Evolutionary conservation across 2,329 filamentous ascomycete genomes (phyloP).

Genomic region (Beauveria medogensis): DNA sequence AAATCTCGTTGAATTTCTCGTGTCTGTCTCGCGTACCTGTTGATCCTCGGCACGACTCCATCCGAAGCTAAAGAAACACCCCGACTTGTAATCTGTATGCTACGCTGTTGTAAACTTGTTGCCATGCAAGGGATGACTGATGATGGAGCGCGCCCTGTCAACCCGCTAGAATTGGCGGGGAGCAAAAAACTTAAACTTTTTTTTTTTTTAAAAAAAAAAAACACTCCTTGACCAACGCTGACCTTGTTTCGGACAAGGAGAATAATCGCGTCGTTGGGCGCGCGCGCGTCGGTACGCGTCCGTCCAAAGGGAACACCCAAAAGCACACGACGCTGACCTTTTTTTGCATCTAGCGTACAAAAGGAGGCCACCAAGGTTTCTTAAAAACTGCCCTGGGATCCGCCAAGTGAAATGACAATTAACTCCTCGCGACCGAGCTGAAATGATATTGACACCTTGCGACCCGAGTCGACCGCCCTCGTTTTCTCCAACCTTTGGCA

Average conservation of each 20-base stretch:
- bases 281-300: background rate
- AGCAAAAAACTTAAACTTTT: no score
- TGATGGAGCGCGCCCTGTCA: background rate
- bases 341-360: background rate
- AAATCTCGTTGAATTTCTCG: background rate
- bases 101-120: background rate
- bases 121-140: constrained; percentile 1
- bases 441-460: background rate
- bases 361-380: background rate
- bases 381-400: background rate
- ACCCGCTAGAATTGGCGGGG: background rate
- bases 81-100: background rate
- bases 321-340: background rate
- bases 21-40: constrained; percentile 7
- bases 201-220: background rate
- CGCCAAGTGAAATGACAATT: background rate
- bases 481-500: no score
- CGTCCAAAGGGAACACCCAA: background rate
- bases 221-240: background rate
- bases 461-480: background rate
- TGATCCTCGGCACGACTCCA: background rate
- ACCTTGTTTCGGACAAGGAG: background rate
- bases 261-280: background rate
- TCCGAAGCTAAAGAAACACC: background rate
- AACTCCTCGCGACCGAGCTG: background rate